Evolutionary conservation across 2,329 filamentous ascomycete genomes (phyloP), one percentile per base, ranked within the genome.

Genomic region (Cadophora malorum): DNA sequence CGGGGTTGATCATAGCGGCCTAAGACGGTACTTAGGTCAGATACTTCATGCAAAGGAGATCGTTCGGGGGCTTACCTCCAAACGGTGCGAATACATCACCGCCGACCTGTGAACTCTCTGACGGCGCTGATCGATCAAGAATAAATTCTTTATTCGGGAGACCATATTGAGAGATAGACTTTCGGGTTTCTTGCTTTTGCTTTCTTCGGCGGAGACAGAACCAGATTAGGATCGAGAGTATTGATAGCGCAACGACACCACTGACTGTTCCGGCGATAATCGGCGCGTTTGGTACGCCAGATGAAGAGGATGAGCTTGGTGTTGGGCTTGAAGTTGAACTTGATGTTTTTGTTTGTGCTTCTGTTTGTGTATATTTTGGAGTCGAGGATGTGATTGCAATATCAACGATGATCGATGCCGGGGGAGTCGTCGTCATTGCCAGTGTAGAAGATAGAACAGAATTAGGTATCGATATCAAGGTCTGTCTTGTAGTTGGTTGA

Each of bases 1-100:
- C 31, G 59, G 21, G 33, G 35, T 38, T 49, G 33, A 21, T 55
- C 21, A n/a, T 33, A 55, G 10, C 21, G 33, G n/a, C 63, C 63
- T 64, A 41, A 14, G 6, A 16, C 14, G 19, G 45, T 38, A 52
- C 25, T 56, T 33, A n/a, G 47, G 52, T 64, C 50, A 64, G 63
- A 58, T 49, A 19, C 16, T 45, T 45, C 41, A n/a, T 53, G 59
- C 16, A 53, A 23, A n/a, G 53, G 9, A 66, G 19, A 52, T 28
- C 35, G 21, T 52, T 31, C 19, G 50, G 50, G 35, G 23, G 35
- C 52, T 49, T 58, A 64, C 83, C 82, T 78, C 82, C 81, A 76
- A 83, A 83, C 12, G 80, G 78, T 1, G 80, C 81, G 73, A 83
- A 83, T 1, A 81, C 78, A 63, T 82, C 81, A 53, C 68, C 69